Base-by-base conservation (phyloP, 208 protist genomes). In the Crithidia mellificae region DNA sequence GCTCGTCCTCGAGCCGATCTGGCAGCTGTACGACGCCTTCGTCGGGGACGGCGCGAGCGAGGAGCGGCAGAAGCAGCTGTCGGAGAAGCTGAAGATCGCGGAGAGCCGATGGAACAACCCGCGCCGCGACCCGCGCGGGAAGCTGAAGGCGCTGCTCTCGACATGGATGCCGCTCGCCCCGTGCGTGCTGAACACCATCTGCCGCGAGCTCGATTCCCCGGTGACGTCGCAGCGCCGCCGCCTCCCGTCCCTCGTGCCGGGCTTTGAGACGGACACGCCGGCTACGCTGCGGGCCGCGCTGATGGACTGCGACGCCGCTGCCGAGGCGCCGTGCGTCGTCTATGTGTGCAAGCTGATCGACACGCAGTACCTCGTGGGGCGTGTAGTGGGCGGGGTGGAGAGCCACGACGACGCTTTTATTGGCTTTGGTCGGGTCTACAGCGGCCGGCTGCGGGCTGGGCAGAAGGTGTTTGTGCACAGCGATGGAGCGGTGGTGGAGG, bases 401-500 rank as follows among this genome's bases (percentile, higher is more conserved):
- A 52, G 71, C 51, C 29, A 56, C 34, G 87, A 93, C 14, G 80
- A 92, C 79, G 84, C 83, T 49, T 98, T 99, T 74, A 90, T 99
- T 63, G 98, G 91, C 20, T 98, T 99, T 65, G 90, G 94, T 22
- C 83, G 98, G 30, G 92, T 99, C 20, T 99, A 99, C 73, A 92
- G 85, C 74, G 98, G 98, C 8, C 93, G 93, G 3, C 78, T 99
- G 46, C 82, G 79, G n/a, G 80, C 87, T 19, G 97, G 97, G 8
- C 65, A 93, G 38, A 85, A 49, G 24, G 76, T 99, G 24, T 88
- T 93, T 49, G 87, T 99, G 32, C 80, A 91, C 84, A 88, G 90
- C 83, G 80, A 81, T 69, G 58, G 78, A 51, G 52, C 75, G 25
- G 68, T 87, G 22, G 61, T 78, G 36, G 78, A 90, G 64, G 75